Evolutionary conservation across 2,329 filamentous ascomycete species (phyloP), one percentile per base, ranked within the genome.

Genomic region (Diaporthe amygdali): DNA sequence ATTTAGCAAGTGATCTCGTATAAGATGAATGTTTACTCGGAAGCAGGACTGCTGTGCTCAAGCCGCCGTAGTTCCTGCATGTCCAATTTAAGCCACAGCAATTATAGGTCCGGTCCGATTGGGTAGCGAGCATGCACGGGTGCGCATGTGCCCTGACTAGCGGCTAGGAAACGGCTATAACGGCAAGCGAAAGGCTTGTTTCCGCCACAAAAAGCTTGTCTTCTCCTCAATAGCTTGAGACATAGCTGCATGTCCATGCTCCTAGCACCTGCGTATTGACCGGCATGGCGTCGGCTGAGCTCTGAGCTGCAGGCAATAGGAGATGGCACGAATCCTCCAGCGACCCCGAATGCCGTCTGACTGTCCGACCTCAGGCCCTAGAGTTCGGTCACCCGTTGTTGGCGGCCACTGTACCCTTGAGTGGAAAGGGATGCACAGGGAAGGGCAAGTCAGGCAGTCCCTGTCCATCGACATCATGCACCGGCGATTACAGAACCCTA

Each of bases 181-280:
- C 52, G 66, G 52, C 66, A 68, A 52, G 37, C 47, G 51, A 67
- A 54, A 67, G 20, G 64, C 64, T 67, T 67, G 39, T 55, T 30
- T 52, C 34, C 47, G 49, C 39, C 66, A 27, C 41, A 22, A 41
- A 27, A 68, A 68, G 66, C 66, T 68, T 68, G 66, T 63, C 59
- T 39, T n/a, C 17, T 39, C n/a, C 15, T 8, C 20, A 27, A 12
- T 27, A 27, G n/a, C 41, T 32, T 49, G 41, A 54, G 30, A 47
- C 41, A 27, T 27, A n/a, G 39, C 10, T 39, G 32, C 37, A 46
- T 12, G 66, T 37, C 30, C 52, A 68, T 59, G 27, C 66, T 68
- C 34, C 22, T n/a, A 17, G 20, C 34, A 30, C 37, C 52, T 4
- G 15, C 44, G 41, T 37, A 14, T 44, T 22, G 39, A 17, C 17